Conservation (phyloP, 2,329 filamentous ascomycete species). For the Dactylellina cionopaga region DNA sequence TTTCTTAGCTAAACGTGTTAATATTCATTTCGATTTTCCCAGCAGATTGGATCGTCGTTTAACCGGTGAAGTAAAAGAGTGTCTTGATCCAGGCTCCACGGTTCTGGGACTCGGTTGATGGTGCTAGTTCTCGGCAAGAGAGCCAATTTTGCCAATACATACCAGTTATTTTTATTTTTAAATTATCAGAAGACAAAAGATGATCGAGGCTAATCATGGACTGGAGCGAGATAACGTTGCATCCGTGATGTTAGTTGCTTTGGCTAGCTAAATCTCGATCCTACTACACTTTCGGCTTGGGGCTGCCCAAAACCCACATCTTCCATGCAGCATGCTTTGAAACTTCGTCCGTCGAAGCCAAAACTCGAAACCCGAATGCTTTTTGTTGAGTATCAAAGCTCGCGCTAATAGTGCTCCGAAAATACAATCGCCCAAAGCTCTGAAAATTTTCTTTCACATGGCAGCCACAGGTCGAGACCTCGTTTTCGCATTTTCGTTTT, state of each 20-base stretch:
- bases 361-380: neutral
- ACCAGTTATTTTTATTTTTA: too few relatives aligned
- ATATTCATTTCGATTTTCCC: slow-evolving; percentile 20
- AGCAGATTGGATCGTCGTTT: slow-evolving; percentile 42
- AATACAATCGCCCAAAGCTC: too few relatives aligned
- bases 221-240: slow-evolving; percentile 11
- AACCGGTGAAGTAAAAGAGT: slow-evolving; percentile 7
- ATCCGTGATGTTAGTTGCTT: slow-evolving; percentile 11
- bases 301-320: slow-evolving; percentile 4
- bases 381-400: slow-evolving; percentile 9
- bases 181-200: too few relatives aligned
- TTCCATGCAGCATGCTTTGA: neutral
- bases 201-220: neutral
- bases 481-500: slow-evolving; percentile 6
- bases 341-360: neutral
- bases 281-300: slow-evolving; percentile 6
- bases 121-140: too few relatives aligned
- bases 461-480: too few relatives aligned
- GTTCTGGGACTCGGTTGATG: slow-evolving; percentile 40
- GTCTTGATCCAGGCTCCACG: slow-evolving; percentile 22
- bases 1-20: too few relatives aligned
- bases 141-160: too few relatives aligned
- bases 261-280: slow-evolving; percentile 24
- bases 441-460: slow-evolving; percentile 11
- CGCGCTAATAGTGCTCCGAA: neutral